Percentiles rank a stretch among this genome's conserved stretches.
Evolutionary conservation across 306 rosid genomes (phyloP).

Genomic region (Quercus robur): DNA sequence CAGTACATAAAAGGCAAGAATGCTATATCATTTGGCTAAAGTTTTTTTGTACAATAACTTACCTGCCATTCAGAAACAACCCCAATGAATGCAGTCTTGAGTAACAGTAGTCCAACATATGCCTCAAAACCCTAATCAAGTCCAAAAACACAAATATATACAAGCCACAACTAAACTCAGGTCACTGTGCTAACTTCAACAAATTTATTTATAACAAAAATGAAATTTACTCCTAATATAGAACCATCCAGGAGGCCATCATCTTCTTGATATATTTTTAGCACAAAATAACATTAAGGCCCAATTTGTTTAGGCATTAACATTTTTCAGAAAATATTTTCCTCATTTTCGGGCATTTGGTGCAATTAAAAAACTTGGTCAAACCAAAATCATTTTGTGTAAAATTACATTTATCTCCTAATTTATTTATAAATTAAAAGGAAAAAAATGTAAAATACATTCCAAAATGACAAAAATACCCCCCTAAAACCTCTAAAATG

Average conservation of each 20-base stretch:
- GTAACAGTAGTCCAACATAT: constrained; percentile 77
- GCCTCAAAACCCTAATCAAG: constrained; percentile 84
- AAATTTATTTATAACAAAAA: neutral
- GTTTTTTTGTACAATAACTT: neutral
- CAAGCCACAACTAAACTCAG: constrained; percentile 6
- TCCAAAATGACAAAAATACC: too few species aligned
- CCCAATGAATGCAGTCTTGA: constrained; percentile 64
- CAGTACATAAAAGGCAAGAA: neutral
- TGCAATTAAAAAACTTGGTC: too few species aligned
- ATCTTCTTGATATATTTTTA: neutral
- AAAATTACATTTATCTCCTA: too few species aligned
- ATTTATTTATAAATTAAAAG: too few species aligned
- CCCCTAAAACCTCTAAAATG: too few species aligned
- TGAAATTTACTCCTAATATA: neutral
- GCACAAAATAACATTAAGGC: neutral
- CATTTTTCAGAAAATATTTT: too few species aligned
- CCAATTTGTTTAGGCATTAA: too few species aligned
- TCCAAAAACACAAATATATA: constrained; percentile 13
- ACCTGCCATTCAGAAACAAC: constrained; percentile 96
- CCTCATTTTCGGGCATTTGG: too few species aligned
- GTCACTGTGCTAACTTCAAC: constrained; percentile 6
- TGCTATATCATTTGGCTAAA: neutral
- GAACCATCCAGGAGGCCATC: neutral
- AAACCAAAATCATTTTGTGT: too few species aligned
- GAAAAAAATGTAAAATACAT: too few species aligned